Base-by-base conservation (phyloP, 2,329 filamentous ascomycete genomes). In the Chrysoporthe cubensis region DNA sequence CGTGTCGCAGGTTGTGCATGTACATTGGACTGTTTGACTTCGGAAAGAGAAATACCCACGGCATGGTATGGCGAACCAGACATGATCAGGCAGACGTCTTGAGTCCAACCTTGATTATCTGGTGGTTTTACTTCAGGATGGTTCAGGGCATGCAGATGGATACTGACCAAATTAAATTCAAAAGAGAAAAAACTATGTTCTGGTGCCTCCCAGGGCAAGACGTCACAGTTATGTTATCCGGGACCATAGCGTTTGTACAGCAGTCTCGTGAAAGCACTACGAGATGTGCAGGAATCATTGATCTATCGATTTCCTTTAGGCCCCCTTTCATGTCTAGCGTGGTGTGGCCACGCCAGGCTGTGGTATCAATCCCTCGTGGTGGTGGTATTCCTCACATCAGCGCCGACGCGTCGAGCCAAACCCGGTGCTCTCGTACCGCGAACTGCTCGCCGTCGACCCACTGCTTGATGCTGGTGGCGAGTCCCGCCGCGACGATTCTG, bases 401-500 rank as follows among this genome's bases (percentile, higher is more conserved):
- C 88, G 83, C 67, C 88, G 82, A 67, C 81, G 86, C 0, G 91
- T 93, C 9, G 88, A 90, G 9, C 91, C 91, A 74, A 92, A 93
- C 0, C 91, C 91, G 0, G 90, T 93, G 73, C 89, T 91, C 72
- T 90, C 86, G 73, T 90, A 84, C 64, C 86, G 84, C 16, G 83
- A 80, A 8, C 57, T 65, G 32, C 67, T 69, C 59, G 44, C 60
- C 18, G 77, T 75, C 0, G 81, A 81, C 11, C 76, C 73, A 0
- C 77, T 74, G 48, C 77, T 72, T 63, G 79, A 74, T 44, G 40
- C n/a, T 26, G 2, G 37, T 71, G 77, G 74, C 66, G 77, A 74
- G 16, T 72, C 73, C 2, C 78, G 77, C 2, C 76, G 77, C 40
- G 78, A 77, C 71, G 78, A 72, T 72, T 75, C 77, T 56, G 75